Evolutionary conservation across 805 yeast genomes (phyloP).

Genomic region (Jamesozyma rosinii): DNA sequence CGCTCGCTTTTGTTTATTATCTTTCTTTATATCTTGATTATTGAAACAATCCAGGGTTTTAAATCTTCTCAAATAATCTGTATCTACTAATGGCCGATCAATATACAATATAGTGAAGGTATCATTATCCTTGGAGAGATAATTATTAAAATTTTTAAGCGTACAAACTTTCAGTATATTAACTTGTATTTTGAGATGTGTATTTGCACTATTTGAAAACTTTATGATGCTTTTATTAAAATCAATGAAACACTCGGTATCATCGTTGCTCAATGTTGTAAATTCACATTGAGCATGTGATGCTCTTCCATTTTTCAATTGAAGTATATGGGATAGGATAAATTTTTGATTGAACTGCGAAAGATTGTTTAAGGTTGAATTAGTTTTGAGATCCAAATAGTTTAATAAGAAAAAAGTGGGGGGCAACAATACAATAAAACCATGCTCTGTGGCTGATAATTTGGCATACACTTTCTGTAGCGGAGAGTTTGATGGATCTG

Average conservation of each 20-base stretch:
- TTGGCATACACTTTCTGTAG: constrained; percentile 39
- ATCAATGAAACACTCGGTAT: constrained; percentile 44
- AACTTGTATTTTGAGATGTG: no score
- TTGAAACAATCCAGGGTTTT: constrained; percentile 5
- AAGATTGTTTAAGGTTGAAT: constrained; percentile 38
- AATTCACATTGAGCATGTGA: constrained; percentile 18
- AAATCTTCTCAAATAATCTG: constrained; percentile 32
- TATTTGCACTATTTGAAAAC: neutral
- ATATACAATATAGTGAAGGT: constrained; percentile 49
- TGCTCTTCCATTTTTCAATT: neutral
- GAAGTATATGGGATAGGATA: constrained; percentile 3
- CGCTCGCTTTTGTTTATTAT: neutral
- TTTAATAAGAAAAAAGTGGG: constrained; percentile 39
- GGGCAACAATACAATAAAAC: constrained; percentile 59
- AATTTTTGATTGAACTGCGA: constrained; percentile 28
- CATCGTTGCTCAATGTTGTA: constrained; percentile 47
- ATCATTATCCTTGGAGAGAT: constrained; percentile 45
- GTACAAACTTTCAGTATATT: constrained; percentile 17
- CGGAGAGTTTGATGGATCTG: constrained; percentile 40
- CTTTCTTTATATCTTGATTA: neutral
- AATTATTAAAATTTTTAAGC: constrained; percentile 48
- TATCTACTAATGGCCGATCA: constrained; percentile 41
- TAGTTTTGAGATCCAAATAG: constrained; percentile 33
- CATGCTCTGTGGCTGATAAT: constrained; percentile 30
- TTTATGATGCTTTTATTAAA: constrained; percentile 39